Evolutionary conservation across 78 protist species (phyloP).

Genomic region (Salpingoeca rosetta): DNA sequence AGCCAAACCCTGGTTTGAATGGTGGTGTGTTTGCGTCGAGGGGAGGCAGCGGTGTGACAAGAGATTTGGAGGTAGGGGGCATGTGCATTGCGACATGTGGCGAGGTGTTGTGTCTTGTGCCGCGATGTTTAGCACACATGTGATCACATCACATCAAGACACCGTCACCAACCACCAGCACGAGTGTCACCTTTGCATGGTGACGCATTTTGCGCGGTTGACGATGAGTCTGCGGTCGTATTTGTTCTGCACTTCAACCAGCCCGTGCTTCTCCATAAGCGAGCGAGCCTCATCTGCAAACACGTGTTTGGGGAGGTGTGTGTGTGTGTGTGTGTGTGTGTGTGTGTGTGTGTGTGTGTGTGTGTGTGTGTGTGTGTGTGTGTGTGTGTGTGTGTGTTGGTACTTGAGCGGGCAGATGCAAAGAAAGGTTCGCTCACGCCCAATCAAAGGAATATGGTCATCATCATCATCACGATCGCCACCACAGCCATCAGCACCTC

Average conservation of each 20-base stretch:
- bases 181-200: too few relatives aligned
- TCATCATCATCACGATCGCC: neutral
- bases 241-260: neutral
- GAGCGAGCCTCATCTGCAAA: conserved; percentile 6
- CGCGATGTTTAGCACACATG: too few relatives aligned
- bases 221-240: conserved; percentile 10
- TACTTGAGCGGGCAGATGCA: neutral
- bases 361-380: neutral
- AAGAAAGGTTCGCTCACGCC: neutral
- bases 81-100: too few relatives aligned
- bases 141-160: too few relatives aligned
- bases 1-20: conserved; percentile 30
- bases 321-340: neutral
- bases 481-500: neutral
- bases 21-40: too few relatives aligned
- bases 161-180: too few relatives aligned
- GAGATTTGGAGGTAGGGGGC: too few relatives aligned
- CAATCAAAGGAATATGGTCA: neutral
- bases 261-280: neutral
- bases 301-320: neutral
- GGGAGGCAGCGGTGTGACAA: too few relatives aligned
- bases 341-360: neutral
- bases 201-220: neutral
- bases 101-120: too few relatives aligned
- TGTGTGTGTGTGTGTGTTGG: too few relatives aligned